Percentiles rank a stretch among this genome's conserved stretches.
Conservation (phyloP, 306 rosid species). For the Biancaea sappan region DNA sequence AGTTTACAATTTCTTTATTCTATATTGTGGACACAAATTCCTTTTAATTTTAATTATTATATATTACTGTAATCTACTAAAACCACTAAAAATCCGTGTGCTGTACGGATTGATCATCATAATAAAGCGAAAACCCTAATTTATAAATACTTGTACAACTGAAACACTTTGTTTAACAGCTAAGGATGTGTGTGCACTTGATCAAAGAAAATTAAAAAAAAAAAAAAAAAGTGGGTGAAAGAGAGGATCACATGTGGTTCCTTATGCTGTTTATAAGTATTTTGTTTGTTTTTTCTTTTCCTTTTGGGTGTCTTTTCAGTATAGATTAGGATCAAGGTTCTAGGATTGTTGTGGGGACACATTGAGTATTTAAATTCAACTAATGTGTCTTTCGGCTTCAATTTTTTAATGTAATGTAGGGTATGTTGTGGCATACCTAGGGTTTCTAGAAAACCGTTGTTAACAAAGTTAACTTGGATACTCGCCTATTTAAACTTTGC, state of each 20-base stretch:
- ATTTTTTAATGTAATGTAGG: slow-evolving; percentile 30
- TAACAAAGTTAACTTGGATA: neutral
- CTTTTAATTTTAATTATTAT: neutral
- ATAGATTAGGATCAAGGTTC: slow-evolving; percentile 8
- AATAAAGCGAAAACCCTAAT: slow-evolving; percentile 20
- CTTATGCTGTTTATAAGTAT: slow-evolving; percentile 19
- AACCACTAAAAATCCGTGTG: slow-evolving; percentile 39
- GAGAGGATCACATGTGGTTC: slow-evolving; percentile 43
- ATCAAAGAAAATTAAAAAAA: neutral
- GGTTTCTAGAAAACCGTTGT: slow-evolving; percentile 54
- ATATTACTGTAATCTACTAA: neutral
- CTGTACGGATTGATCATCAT: slow-evolving; percentile 45
- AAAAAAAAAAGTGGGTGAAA: slow-evolving; percentile 21
- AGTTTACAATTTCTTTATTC: neutral
- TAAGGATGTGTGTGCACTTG: slow-evolving; percentile 45
- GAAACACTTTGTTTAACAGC: slow-evolving; percentile 51
- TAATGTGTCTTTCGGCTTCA: slow-evolving; percentile 36
- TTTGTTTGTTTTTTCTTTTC: neutral
- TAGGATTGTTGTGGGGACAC: slow-evolving; percentile 51
- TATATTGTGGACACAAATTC: neutral
- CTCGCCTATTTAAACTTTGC: slow-evolving; percentile 29
- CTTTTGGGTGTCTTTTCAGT: neutral
- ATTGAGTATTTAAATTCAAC: slow-evolving; percentile 31
- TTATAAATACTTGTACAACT: neutral
- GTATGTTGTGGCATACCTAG: slow-evolving; percentile 43